Percentiles rank a stretch among this genome's conserved stretches.
Conservation (phyloP, 805 yeast genomes). For the Saccharomycopsis selenospora region DNA sequence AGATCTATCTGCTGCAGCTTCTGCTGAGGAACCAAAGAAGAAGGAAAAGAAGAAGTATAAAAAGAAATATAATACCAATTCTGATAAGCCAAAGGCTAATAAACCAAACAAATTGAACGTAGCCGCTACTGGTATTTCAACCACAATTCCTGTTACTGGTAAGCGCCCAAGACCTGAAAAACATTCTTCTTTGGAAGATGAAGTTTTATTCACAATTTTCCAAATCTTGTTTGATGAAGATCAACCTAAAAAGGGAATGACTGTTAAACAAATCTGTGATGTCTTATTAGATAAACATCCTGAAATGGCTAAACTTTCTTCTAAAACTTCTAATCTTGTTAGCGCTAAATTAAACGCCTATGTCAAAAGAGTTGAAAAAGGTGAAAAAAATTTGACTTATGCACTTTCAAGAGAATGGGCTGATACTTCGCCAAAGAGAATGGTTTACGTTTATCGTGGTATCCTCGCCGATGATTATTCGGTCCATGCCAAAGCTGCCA, state of each 20-base stretch:
- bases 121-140: conserved; percentile 62
- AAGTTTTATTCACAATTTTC: conserved; percentile 69
- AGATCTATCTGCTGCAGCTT: not conserved
- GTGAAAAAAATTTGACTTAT: conserved; percentile 64
- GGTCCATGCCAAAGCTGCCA: conserved; percentile 58
- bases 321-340: conserved; percentile 74
- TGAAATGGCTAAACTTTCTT: conserved; percentile 72
- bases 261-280: conserved; percentile 85
- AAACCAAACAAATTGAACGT: conserved; percentile 34
- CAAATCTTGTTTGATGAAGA: conserved; percentile 64
- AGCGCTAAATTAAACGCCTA: conserved; percentile 80
- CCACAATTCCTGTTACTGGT: conserved; percentile 76
- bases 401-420: conserved; percentile 87
- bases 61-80: conserved; percentile 19
- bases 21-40: conserved; percentile 12
- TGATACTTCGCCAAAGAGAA: conserved; percentile 79
- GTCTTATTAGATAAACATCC: conserved; percentile 68
- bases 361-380: conserved; percentile 78
- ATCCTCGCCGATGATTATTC: conserved; percentile 68
- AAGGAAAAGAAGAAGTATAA: conserved; percentile 2
- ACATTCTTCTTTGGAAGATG: conserved; percentile 62
- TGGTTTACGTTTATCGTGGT: conserved; percentile 84
- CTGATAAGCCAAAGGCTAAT: conserved; percentile 30
- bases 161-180: conserved; percentile 65
- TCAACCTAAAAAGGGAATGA: conserved; percentile 68